Evolutionary conservation across 257 asterid genomes (phyloP).

Genomic region (Penstemon newberryi): DNA sequence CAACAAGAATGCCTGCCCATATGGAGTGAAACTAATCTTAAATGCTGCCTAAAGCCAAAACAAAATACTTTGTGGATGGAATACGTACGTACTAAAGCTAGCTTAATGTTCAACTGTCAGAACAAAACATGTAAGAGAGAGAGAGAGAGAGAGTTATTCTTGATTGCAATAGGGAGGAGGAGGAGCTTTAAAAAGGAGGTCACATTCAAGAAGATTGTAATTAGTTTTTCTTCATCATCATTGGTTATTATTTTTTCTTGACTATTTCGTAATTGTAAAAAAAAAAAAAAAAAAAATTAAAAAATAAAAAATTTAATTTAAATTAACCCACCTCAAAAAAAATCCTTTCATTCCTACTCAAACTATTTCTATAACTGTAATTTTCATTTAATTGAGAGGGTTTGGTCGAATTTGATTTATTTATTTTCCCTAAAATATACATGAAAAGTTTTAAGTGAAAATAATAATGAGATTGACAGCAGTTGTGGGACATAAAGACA

Average conservation of each 20-base stretch:
- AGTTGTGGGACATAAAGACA: conserved; percentile 66
- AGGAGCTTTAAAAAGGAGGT: conserved; percentile 54
- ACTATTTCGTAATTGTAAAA: conserved; percentile 22
- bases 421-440: no score
- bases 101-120: conserved; percentile 13
- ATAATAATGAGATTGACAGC: conserved; percentile 74
- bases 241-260: conserved; percentile 11
- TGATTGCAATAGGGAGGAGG: conserved; percentile 46
- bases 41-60: conserved; percentile 32
- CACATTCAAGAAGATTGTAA: conserved; percentile 39
- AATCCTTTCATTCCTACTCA: no score
- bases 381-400: no score
- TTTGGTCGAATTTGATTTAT: no score
- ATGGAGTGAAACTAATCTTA: conserved; percentile 24
- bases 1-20: conserved; percentile 98
- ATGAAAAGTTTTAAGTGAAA: conserved; percentile 8
- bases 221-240: conserved; percentile 26
- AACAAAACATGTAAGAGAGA: conserved; percentile 12
- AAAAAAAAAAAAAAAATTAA: conserved; percentile 39
- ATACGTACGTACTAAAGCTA: no score
- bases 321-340: no score
- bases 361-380: no score
- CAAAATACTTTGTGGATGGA: conserved; percentile 7
- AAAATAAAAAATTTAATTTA: no score
- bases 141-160: conserved; percentile 16